Base-by-base conservation (phyloP, 2,329 filamentous ascomycete genomes). In the Ampelomyces quisqualis region DNA sequence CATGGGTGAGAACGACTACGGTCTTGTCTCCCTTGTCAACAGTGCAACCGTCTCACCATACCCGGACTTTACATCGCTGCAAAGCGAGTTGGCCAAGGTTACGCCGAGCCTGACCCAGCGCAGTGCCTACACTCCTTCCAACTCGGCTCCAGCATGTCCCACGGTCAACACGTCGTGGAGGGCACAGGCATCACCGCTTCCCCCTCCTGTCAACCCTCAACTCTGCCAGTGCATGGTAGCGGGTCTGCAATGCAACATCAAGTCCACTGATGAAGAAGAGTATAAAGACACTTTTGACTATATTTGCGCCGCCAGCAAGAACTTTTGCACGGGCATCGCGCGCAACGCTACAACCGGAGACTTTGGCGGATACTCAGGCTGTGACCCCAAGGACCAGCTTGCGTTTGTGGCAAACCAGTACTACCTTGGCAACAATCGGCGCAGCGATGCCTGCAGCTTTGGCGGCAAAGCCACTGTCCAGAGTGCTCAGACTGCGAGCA, bases 1-100 rank as follows among this genome's bases (percentile, higher is more conserved):
- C 77, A 80, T 95, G 77, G 89, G 95, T 69, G 74, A 68, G 38
- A 97, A 97, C 74, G 76, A 96, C 67, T 98, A 89, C 64, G 91
- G 86, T 79, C 79, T 95, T 18, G 83, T 91, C 45, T 69, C 77
- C 43, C 68, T 88, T 38, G 66, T 73, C 26, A 78, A 78, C 59
- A 73, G 73, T 13, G 56, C 58, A 35, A 86, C 84, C 47, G 79
- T 73, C 49, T 86, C 84, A 51, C 77, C 88, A 2, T 64, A 67
- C 57, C 70, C 81, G 24, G 88, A 95, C 72, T 98, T 87, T 73
- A 77, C 78, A 42, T 78, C 81, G 45, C 80, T 95, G 40, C 81
- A 81, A 53, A 79, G 73, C 45, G 79, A 88, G 65, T 80, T 95
- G 51, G 77, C 77, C 45, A 78, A 77, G 35, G 82, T 82, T 35